Evolutionary conservation across 208 protist genomes (phyloP).

Genomic region (Wallacemonas sp.): DNA sequence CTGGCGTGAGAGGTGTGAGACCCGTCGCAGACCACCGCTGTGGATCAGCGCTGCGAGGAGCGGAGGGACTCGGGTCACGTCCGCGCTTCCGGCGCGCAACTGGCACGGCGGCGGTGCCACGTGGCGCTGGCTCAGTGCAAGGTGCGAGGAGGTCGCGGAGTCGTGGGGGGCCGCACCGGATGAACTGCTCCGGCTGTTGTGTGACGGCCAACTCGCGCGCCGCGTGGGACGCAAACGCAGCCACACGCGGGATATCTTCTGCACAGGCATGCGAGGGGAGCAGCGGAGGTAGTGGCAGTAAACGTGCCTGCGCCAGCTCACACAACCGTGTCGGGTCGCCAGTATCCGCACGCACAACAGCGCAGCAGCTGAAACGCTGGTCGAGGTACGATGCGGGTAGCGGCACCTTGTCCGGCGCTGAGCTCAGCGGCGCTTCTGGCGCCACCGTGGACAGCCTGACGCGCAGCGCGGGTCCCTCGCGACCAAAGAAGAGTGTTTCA

Average conservation of each 20-base stretch:
- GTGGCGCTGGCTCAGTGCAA: neutral
- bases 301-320: no score
- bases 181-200: neutral
- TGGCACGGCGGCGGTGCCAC: neutral
- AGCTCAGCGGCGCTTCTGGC: no score
- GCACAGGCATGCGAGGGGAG: no score
- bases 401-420: neutral
- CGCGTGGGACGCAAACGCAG: neutral
- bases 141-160: slow-evolving; percentile 5
- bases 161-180: slow-evolving; percentile 12
- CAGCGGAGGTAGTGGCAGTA: no score
- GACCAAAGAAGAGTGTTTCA: neutral
- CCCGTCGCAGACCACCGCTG: slow-evolving; percentile 1
- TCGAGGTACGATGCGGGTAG: neutral
- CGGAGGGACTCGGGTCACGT: neutral
- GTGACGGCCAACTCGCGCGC: slow-evolving; percentile 3
- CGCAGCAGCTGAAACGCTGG: neutral
- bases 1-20: slow-evolving; percentile 20
- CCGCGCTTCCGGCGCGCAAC: neutral
- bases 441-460: neutral
- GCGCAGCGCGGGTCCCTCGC: neutral
- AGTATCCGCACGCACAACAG: no score
- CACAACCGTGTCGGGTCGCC: no score
- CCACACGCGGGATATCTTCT: neutral
- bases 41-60: neutral